phyloP scores from a whole-genome alignment of 441 rosid species.

The Adansonia madagascariensis region DNA sequence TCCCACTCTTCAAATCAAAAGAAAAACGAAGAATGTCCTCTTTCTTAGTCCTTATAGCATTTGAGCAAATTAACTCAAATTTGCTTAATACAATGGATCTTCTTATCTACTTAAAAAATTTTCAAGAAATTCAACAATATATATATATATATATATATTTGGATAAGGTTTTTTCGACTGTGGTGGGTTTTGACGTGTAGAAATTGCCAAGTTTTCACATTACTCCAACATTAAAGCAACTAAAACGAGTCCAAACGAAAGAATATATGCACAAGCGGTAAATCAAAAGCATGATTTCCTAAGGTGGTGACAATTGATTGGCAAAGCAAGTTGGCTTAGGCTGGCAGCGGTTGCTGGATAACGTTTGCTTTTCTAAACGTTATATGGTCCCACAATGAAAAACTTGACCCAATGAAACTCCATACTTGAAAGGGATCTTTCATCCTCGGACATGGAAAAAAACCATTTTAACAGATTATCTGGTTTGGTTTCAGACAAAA shows the following conservation, averaged over 20 bases:
- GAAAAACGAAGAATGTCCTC: no score
- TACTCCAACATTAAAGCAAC: not conserved
- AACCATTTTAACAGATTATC: not conserved
- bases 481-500: not conserved
- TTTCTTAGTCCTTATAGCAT: not conserved
- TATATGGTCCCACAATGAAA: constrained; percentile 16
- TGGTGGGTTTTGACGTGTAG: not conserved
- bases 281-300: not conserved
- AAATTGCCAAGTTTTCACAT: not conserved
- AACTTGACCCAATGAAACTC: not conserved
- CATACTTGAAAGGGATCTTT: not conserved
- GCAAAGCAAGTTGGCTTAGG: not conserved
- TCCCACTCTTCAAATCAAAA: no score
- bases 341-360: no score
- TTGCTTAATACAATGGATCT: not conserved
- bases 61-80: not conserved
- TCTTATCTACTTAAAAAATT: no score
- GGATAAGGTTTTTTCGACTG: not conserved
- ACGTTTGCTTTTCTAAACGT: not conserved
- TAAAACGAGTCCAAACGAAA: not conserved
- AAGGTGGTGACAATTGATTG: not conserved
- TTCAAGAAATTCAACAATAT: not conserved
- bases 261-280: not conserved
- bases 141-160: not conserved
- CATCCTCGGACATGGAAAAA: not conserved